These are phyloP conservation scores for Arthonia radiata DNA, from an alignment of 495 filamentous ascomycete genomes.

Conservation along the genomic window DNA sequence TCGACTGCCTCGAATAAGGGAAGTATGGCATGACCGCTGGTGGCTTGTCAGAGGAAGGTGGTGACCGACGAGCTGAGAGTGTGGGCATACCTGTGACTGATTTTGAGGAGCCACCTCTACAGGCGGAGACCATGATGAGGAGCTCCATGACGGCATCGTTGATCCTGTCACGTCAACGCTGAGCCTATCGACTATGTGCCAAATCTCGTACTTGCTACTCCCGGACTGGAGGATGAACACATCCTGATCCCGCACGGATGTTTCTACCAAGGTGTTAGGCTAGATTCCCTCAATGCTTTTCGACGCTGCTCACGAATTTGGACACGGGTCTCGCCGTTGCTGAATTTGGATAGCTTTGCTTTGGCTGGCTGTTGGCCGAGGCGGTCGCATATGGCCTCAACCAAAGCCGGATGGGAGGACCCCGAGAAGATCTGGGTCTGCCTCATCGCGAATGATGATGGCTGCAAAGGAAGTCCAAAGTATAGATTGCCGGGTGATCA, in stretches of 20 bases:
- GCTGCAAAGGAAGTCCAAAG: too few relatives aligned
- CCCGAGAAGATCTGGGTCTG: slow-evolving; percentile 47
- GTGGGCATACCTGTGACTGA: slow-evolving; percentile 67
- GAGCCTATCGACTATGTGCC: too few relatives aligned
- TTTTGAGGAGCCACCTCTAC: slow-evolving; percentile 90
- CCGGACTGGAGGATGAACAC: slow-evolving; percentile 97
- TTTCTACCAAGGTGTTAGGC: slow-evolving; percentile 14
- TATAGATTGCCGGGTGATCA: too few relatives aligned
- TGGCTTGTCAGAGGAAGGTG: slow-evolving; percentile 3
- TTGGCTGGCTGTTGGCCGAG: slow-evolving; percentile 40
- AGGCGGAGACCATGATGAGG: slow-evolving; percentile 94
- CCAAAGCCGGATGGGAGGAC: slow-evolving; percentile 40
- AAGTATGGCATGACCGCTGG: slow-evolving; percentile 95
- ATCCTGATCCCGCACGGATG: slow-evolving; percentile 90
- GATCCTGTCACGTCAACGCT: slow-evolving; percentile 27
- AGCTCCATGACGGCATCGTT: slow-evolving; percentile 98
- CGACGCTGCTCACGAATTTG: slow-evolving; percentile 33
- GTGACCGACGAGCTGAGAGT: slow-evolving; percentile 1
- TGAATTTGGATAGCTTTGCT: slow-evolving; percentile 43
- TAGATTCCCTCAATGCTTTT: slow-evolving; percentile 2
- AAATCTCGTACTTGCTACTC: slow-evolving; percentile 40
- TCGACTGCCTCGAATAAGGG: slow-evolving; percentile 93
- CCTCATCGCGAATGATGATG: slow-evolving; percentile 35
- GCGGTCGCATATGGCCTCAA: slow-evolving; percentile 47
- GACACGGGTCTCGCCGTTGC: slow-evolving; percentile 89